Evolutionary conservation across 2,329 filamentous ascomycete species (phyloP).

Genomic region (Aspergillus glaucus): DNA sequence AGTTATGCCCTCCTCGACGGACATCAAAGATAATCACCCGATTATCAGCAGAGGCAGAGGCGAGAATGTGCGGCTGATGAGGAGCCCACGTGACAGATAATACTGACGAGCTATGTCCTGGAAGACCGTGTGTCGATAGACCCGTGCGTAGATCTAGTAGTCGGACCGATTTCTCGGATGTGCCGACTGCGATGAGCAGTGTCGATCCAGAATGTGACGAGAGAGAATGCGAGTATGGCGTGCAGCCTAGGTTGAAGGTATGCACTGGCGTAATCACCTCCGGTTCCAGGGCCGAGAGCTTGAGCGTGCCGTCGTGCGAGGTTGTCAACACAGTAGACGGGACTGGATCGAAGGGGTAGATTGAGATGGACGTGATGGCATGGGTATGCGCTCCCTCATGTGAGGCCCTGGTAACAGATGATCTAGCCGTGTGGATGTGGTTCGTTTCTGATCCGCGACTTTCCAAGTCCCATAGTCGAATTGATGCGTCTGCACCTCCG

Average conservation of each 20-base stretch:
- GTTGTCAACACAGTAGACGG: constrained; percentile 43
- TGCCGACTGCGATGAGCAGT: constrained; percentile 81
- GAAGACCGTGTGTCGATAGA: constrained; percentile 63
- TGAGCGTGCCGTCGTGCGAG: constrained; percentile 41
- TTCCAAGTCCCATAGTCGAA: constrained; percentile 85
- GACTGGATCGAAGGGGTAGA: constrained; percentile 44
- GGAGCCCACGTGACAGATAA: constrained; percentile 76
- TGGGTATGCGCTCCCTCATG: constrained; percentile 38
- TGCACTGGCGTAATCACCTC: constrained; percentile 37
- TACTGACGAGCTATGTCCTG: constrained; percentile 61
- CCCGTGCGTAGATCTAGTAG: constrained; percentile 83
- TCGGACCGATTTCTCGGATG: constrained; percentile 75
- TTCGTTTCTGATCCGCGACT: constrained; percentile 44
- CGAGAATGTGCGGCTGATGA: constrained; percentile 68
- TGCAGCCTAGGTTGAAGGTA: constrained; percentile 42
- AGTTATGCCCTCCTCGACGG: constrained; percentile 60
- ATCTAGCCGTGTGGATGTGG: constrained; percentile 49
- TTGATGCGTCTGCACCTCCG: constrained; percentile 75
- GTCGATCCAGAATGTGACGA: constrained; percentile 60
- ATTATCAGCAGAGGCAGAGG: constrained; percentile 79
- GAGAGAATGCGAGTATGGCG: constrained; percentile 59
- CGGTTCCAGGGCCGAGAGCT: constrained; percentile 37
- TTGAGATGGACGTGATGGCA: constrained; percentile 42
- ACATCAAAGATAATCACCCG: constrained; percentile 83
- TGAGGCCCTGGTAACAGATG: constrained; percentile 35